A percentile compares a stretch with the other conserved stretches of the same genome.
These are phyloP conservation scores for Drechslerella stenobrocha DNA, from an alignment of 2,329 filamentous ascomycete genomes.

Conservation along the genomic window DNA sequence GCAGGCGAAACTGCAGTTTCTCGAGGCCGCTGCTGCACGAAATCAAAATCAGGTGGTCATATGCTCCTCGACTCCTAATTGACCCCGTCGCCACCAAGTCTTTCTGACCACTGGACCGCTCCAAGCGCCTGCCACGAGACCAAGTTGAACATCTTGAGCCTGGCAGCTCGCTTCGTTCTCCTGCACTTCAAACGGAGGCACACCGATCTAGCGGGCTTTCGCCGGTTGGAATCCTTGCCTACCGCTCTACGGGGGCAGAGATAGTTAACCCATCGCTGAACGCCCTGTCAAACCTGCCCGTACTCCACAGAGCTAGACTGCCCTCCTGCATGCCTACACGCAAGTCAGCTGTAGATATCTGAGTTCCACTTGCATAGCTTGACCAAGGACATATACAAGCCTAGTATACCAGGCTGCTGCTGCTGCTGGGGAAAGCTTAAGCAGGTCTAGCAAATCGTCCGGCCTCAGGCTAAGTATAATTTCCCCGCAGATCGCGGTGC, in stretches of 20 bases:
- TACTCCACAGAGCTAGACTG: slow-evolving; percentile 32
- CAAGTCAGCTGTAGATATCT: slow-evolving; percentile 47
- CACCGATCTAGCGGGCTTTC: slow-evolving; percentile 31
- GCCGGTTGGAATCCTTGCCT: slow-evolving; percentile 32
- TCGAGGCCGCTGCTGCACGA: slow-evolving; percentile 39
- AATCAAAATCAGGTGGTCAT: slow-evolving; percentile 48
- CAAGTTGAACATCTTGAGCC: slow-evolving; percentile 24
- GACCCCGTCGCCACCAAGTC: slow-evolving; percentile 13
- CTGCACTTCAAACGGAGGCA: slow-evolving; percentile 30
- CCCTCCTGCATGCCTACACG: slow-evolving; percentile 42
- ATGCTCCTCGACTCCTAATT: slow-evolving; percentile 40
- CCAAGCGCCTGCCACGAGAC: slow-evolving; percentile 32
- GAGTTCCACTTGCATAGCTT: slow-evolving; percentile 42
- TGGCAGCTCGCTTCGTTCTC: slow-evolving; percentile 42
- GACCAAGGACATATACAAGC: slow-evolving; percentile 34
- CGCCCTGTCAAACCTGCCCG: slow-evolving; percentile 28
- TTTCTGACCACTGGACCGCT: slow-evolving; percentile 1
- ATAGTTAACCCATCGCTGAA: slow-evolving; percentile 45
- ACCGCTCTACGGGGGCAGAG: slow-evolving; percentile 32
- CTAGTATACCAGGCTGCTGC: slow-evolving; percentile 23
- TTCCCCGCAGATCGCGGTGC: slow-evolving; percentile 43
- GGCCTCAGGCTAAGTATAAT: slow-evolving; percentile 46
- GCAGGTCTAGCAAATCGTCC: slow-evolving; percentile 28
- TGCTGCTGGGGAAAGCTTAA: slow-evolving; percentile 19
- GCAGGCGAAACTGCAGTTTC: slow-evolving; percentile 42